Conservation (phyloP, 371 early-diverging fungal species). For the Synchytrium microbalum region DNA sequence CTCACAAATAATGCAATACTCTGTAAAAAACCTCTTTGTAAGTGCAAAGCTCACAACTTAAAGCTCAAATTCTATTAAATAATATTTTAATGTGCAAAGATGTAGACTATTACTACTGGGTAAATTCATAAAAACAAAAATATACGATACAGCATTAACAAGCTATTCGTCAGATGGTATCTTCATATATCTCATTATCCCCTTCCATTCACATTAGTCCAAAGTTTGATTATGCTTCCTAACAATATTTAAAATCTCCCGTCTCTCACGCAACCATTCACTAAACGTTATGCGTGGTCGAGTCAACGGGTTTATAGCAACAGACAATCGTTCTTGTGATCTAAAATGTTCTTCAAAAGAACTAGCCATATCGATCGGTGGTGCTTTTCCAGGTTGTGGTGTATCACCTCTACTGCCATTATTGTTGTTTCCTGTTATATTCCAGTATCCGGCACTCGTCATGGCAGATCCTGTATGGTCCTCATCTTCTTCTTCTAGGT, state of each 20-base stretch:
- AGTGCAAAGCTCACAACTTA: no score
- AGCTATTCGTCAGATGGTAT: no score
- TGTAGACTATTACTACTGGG: no score
- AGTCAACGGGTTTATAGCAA: neutral
- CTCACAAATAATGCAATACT: no score
- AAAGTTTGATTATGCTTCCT: conserved; percentile 13
- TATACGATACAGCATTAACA: neutral
- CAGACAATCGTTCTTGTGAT: neutral
- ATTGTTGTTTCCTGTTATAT: conserved; percentile 1
- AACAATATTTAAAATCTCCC: conserved; percentile 47
- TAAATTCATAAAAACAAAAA: neutral
- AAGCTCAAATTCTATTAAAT: no score
- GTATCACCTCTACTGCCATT: neutral
- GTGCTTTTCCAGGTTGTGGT: neutral
- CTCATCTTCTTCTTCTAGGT: conserved; percentile 26
- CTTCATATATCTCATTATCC: no score
- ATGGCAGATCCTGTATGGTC: conserved; percentile 26
- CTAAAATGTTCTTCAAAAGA: neutral
- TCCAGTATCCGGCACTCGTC: neutral
- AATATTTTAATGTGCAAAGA: no score
- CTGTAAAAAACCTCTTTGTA: no score
- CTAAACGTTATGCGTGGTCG: conserved; percentile 23
- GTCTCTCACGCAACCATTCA: conserved; percentile 43
- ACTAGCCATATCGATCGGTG: neutral
- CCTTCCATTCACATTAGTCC: neutral